Evolutionary conservation across 2,329 filamentous ascomycete genomes (phyloP), one percentile per base, ranked within the genome.

Genomic region (Aspergillus sp.): DNA sequence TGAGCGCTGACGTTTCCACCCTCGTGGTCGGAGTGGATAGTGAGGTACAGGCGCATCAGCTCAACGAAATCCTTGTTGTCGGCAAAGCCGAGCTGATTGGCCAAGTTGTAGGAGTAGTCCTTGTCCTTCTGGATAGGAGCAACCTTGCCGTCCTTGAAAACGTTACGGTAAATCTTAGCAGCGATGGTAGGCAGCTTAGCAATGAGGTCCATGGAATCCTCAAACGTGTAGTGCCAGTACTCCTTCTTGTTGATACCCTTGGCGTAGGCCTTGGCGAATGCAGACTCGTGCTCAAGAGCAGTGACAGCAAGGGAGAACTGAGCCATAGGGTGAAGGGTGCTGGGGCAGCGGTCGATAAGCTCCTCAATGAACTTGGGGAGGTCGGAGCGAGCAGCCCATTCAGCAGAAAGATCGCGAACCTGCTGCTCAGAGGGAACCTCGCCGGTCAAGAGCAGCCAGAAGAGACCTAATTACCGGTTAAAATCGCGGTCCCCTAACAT

Each of bases 101-200:
- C 93, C 78, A 99, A 90, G 89, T 99, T 99, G 90, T 89, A 99
- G 71, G 89, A 86, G 84, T 97, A 99, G 78, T 99, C 95, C 90
- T 98, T 95, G 83, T 98, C 93, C 86, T 96, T 96, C 85, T 98
- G 89, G 77, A 96, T 86, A 55, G 92, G 78, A 60, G 91, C 90
- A 68, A 99, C 93, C 89, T 98, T 98, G 82, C 95, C 95, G 75
- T 96, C 95, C 88, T 98, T 97, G 91, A 96, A 99, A 78, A 98
- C 89, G 80, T 99, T 99, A 84, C 96, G 95, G 89, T 99, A 99
- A 86, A 99, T 99, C 83, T 92, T 91, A 64, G 95, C 84, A 65
- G 95, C 95, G 73, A 99, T 97, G 78, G 91, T 97, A 76, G 95
- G 95, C 71, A 99, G 90, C 89, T 98, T 98, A 75, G 95, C 95